These are phyloP conservation scores for Lentinula raphanica DNA, from an alignment of 768 basidiomycete genomes.

Conservation along the genomic window DNA sequence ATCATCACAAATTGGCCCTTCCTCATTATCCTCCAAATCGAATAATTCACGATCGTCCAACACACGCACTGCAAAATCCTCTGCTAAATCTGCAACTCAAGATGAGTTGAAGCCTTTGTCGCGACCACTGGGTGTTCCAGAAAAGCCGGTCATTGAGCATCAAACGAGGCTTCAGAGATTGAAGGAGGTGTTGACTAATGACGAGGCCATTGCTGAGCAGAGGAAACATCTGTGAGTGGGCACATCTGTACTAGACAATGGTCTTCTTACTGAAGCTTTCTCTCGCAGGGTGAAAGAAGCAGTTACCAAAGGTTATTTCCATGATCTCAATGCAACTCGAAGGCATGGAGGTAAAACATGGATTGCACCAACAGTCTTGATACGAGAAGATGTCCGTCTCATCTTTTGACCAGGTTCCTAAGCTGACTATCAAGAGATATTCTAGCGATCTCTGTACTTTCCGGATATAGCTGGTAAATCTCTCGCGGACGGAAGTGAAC, in stretches of 20 bases:
- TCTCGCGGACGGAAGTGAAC: constrained; percentile 46
- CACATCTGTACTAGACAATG: not conserved
- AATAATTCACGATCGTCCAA: not conserved
- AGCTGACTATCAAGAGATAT: not conserved
- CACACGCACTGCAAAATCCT: not conserved
- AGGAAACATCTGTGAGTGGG: constrained; percentile 31
- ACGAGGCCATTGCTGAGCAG: constrained; percentile 5
- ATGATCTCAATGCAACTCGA: constrained; percentile 77
- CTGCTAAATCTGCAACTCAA: not conserved
- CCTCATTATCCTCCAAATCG: not conserved
- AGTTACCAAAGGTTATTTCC: constrained; percentile 76
- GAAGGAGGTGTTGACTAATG: constrained; percentile 6
- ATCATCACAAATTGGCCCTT: not conserved
- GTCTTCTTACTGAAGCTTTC: not conserved
- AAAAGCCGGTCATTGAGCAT: not conserved
- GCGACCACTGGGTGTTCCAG: not conserved
- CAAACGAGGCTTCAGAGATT: not conserved
- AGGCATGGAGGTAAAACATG: constrained; percentile 90
- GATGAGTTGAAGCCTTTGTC: not conserved
- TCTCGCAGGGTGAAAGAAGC: constrained; percentile 40
- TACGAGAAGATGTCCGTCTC: constrained; percentile 78
- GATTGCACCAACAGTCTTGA: constrained; percentile 85
- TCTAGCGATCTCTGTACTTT: constrained; percentile 85
- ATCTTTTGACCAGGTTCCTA: not conserved
- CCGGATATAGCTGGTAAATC: constrained; percentile 79